A percentile compares a stretch with the other conserved stretches of the same genome.
Conservation (phyloP, 1,139 yeast genomes). For the Geotrichum aggregatum region DNA sequence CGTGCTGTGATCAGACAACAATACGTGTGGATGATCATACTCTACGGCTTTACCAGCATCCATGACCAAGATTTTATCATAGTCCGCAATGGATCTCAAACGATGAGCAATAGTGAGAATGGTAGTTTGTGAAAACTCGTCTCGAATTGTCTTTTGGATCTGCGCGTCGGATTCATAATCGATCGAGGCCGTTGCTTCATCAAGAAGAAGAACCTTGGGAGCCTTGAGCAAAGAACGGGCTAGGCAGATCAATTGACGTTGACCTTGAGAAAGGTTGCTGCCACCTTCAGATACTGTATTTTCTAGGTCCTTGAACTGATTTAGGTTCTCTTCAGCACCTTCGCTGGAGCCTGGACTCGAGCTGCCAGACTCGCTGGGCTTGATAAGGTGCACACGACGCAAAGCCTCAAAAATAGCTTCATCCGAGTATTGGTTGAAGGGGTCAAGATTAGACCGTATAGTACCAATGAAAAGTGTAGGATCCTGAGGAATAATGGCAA, state of each 20-base stretch:
- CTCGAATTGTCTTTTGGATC: slow-evolving; percentile 86
- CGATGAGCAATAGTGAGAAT: slow-evolving; percentile 95
- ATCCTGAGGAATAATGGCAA: slow-evolving; percentile 91
- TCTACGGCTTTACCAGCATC: slow-evolving; percentile 90
- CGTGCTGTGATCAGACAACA: slow-evolving; percentile 59
- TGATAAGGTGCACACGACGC: slow-evolving; percentile 73
- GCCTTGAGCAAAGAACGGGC: slow-evolving; percentile 82
- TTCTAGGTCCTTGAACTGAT: slow-evolving; percentile 71
- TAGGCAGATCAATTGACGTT: slow-evolving; percentile 87
- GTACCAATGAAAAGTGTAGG: slow-evolving; percentile 89
- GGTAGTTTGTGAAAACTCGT: slow-evolving; percentile 75
- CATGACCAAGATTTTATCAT: slow-evolving; percentile 90
- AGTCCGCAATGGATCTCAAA: slow-evolving; percentile 86
- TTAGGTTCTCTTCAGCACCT: slow-evolving; percentile 55
- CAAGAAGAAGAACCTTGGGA: slow-evolving; percentile 82
- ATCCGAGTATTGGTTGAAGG: slow-evolving; percentile 68
- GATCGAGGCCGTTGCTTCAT: slow-evolving; percentile 95
- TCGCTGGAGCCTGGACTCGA: neutral
- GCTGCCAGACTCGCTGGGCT: slow-evolving; percentile 7
- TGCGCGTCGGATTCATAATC: slow-evolving; percentile 90
- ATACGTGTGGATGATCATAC: slow-evolving; percentile 77
- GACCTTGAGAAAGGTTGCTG: slow-evolving; percentile 88
- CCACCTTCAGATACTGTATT: slow-evolving; percentile 82
- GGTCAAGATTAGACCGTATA: slow-evolving; percentile 74
- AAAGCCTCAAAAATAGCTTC: slow-evolving; percentile 76